phyloP scores from a whole-genome alignment of 768 basidiomycete genomes.

The Rhizopogon vesiculosus region DNA sequence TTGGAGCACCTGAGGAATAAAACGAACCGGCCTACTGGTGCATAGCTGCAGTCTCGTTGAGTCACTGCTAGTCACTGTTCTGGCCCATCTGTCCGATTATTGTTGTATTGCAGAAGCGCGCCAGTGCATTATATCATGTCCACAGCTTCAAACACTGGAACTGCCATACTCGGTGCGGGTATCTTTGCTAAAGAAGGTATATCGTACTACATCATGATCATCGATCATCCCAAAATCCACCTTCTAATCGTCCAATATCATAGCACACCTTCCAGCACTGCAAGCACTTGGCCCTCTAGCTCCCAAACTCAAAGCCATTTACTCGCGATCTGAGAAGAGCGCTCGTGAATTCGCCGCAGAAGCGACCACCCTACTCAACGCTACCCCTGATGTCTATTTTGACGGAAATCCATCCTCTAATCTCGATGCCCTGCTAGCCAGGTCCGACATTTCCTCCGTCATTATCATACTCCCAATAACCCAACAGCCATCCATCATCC shows the following conservation, averaged over 20 bases:
- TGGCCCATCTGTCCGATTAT: no score
- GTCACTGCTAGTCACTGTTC: no score
- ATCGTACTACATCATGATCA: not conserved
- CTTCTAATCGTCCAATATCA: slow-evolving; percentile 12
- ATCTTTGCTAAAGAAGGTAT: slow-evolving; percentile 73
- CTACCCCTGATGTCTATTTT: slow-evolving; percentile 48
- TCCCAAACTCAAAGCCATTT: slow-evolving; percentile 60
- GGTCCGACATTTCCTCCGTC: slow-evolving; percentile 68
- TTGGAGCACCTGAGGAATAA: not conserved
- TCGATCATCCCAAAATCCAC: slow-evolving; percentile 14
- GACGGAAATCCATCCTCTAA: slow-evolving; percentile 41
- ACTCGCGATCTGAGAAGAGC: slow-evolving; percentile 70
- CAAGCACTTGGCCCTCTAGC: slow-evolving; percentile 43
- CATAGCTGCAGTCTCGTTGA: not conserved
- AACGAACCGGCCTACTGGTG: no score
- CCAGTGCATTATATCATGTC: slow-evolving; percentile 29
- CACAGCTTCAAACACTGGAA: slow-evolving; percentile 33
- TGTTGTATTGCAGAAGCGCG: no score
- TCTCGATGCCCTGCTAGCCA: slow-evolving; percentile 60
- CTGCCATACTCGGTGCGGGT: slow-evolving; percentile 80
- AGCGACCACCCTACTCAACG: slow-evolving; percentile 35
- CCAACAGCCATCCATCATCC: slow-evolving; percentile 62
- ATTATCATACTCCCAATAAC: slow-evolving; percentile 77
- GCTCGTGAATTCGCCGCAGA: slow-evolving; percentile 47
- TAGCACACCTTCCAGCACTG: slow-evolving; percentile 79